Evolutionary conservation across 2,329 filamentous ascomycete species (phyloP), one percentile per base, ranked within the genome.

Genomic region (Colletotrichum trifolii): DNA sequence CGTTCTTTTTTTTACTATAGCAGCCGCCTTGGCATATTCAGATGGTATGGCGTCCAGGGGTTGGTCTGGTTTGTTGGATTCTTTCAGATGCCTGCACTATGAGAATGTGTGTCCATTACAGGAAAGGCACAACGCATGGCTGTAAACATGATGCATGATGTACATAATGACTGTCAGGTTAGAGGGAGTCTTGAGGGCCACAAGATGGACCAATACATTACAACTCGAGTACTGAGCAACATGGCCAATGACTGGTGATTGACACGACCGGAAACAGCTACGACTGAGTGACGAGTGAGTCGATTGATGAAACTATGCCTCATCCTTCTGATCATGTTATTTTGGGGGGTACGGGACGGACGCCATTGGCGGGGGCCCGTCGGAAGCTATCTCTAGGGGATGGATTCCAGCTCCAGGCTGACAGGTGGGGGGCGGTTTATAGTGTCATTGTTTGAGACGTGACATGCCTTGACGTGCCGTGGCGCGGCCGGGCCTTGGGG

Each of bases 81-180:
- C 61, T 54, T 66, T 47, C 52, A 17, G 40, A 33, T 15, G 54
- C 49, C 49, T 25, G 45, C 38, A 50, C 54, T 49, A 60, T 5
- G 49, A 59, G 40, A 15, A 56, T 15, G 47, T 13, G 50, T 60
- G 54, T 63, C 38, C 38, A 60, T 59, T 60, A 60, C 55, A 67
- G 50, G 64, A 64, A 65, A 57, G 47, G 47, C 59, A 66, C 56
- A 63, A 62, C 62, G 52, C 58, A 57, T 45, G 55, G 63, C 63
- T 38, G 40, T 57, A 56, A 38, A 66, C 53, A 63, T 54, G 63
- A 66, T 63, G 58, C 56, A 66, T 67, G 60, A 67, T 55, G 45
- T 59, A 55, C 60, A 67, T 64, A 60, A 64, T 64, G 54, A 64
- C 60, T 66, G 48, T 64, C 60, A 59, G 60, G 38, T 59, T 64